These are phyloP conservation scores for Aphanomyces astaci DNA, from an alignment of 352 stramenopile genomes.

Conservation along the genomic window DNA sequence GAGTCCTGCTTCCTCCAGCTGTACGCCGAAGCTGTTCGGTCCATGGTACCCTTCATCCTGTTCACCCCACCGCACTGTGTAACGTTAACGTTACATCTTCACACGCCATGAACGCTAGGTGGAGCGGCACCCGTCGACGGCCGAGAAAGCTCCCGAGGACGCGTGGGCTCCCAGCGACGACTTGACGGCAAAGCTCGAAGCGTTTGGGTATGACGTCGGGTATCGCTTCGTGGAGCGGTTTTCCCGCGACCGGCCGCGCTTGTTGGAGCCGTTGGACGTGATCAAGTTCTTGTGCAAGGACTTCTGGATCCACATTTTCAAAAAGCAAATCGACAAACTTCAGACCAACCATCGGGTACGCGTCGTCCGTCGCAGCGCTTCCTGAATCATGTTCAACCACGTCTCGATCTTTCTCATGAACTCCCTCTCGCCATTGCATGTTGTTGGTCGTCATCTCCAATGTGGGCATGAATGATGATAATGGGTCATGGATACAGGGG, in stretches of 20 bases:
- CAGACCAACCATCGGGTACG: slow-evolving; percentile 95
- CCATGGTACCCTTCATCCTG: slow-evolving; percentile 45
- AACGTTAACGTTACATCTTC: not conserved
- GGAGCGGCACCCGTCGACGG: slow-evolving; percentile 48
- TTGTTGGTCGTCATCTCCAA: too few species aligned
- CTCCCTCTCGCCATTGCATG: too few species aligned
- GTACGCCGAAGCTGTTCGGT: slow-evolving; percentile 79
- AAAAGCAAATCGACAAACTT: slow-evolving; percentile 97
- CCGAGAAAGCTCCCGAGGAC: slow-evolving; percentile 13
- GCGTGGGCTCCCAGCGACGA: slow-evolving; percentile 44
- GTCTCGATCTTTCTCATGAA: too few species aligned
- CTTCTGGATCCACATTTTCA: slow-evolving; percentile 96
- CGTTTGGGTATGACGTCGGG: slow-evolving; percentile 81
- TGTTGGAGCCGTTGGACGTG: slow-evolving; percentile 88
- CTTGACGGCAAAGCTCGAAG: slow-evolving; percentile 72
- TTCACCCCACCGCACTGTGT: too few species aligned
- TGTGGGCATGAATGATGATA: too few species aligned
- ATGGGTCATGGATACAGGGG: too few species aligned
- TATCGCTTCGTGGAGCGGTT: slow-evolving; percentile 75
- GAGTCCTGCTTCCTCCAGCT: slow-evolving; percentile 84
- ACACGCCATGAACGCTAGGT: slow-evolving; percentile 45
- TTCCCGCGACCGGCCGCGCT: slow-evolving; percentile 63
- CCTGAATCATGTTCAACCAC: too few species aligned
- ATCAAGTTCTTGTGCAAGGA: slow-evolving; percentile 99
- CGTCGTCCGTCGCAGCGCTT: not conserved